phyloP scores from a whole-genome alignment of 1,284 basidiomycete genomes.

The Ceratobasidium sp. region DNA sequence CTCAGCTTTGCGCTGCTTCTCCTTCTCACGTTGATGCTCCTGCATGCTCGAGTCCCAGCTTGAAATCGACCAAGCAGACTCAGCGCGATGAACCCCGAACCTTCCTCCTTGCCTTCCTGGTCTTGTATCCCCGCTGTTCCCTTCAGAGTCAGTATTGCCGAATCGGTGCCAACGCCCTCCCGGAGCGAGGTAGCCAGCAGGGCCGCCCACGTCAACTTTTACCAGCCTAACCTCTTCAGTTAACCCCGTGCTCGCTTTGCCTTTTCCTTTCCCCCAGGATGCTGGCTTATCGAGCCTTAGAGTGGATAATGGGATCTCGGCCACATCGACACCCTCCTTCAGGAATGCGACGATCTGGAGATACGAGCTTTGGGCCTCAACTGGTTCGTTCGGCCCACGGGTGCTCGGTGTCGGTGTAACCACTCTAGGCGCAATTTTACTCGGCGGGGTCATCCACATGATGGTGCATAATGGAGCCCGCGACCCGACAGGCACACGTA shows the following conservation, averaged over 20 bases:
- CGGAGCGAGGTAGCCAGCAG: slow-evolving; percentile 35
- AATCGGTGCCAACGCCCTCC: slow-evolving; percentile 36
- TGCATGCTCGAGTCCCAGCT: slow-evolving; percentile 37
- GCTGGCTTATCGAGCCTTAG: slow-evolving; percentile 20
- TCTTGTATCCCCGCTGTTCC: not conserved
- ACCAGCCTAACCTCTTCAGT: slow-evolving; percentile 25
- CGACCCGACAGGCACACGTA: slow-evolving; percentile 23
- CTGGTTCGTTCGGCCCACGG: not conserved
- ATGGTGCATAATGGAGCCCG: slow-evolving; percentile 27
- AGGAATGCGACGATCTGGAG: slow-evolving; percentile 33
- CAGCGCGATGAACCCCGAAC: slow-evolving; percentile 12
- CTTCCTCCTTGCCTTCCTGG: slow-evolving; percentile 7
- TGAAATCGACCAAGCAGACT: slow-evolving; percentile 33
- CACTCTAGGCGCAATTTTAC: slow-evolving; percentile 16
- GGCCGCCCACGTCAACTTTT: slow-evolving; percentile 34
- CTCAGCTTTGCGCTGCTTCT: slow-evolving; percentile 26
- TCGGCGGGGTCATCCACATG: slow-evolving; percentile 32
- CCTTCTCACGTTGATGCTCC: slow-evolving; percentile 34
- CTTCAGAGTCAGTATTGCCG: not conserved
- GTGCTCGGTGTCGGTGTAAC: not conserved
- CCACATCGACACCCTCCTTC: slow-evolving; percentile 33
- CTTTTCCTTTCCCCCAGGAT: slow-evolving; percentile 28
- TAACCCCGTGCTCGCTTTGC: not conserved
- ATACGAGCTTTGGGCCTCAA: slow-evolving; percentile 2
- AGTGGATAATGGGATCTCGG: slow-evolving; percentile 21